Evolutionary conservation across 2,329 filamentous ascomycete species (phyloP).

Genomic region (Pseudophaeomoniella oleicola): DNA sequence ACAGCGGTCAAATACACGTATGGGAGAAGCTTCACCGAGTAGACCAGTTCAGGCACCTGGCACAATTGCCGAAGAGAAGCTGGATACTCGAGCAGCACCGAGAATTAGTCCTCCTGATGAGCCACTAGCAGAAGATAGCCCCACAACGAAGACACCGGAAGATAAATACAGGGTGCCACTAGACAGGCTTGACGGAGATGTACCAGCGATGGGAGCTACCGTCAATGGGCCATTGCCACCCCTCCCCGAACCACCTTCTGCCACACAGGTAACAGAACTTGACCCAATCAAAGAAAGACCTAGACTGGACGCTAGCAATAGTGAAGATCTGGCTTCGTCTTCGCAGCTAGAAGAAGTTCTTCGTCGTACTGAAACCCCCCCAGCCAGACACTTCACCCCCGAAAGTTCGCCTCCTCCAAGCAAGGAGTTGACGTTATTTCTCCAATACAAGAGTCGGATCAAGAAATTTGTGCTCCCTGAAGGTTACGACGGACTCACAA

Average conservation of each 20-base stretch:
- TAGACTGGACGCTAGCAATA: neutral
- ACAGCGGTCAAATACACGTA: slow-evolving; percentile 34
- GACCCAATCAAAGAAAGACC: slow-evolving; percentile 8
- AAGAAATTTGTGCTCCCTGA: slow-evolving; percentile 88
- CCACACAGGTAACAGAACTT: slow-evolving; percentile 21
- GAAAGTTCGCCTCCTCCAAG: slow-evolving; percentile 58
- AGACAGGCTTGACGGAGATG: slow-evolving; percentile 21
- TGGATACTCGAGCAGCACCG: slow-evolving; percentile 17
- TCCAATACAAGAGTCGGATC: slow-evolving; percentile 93
- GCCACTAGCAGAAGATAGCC: slow-evolving; percentile 23
- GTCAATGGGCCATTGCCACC: slow-evolving; percentile 40
- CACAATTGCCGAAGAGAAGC: slow-evolving; percentile 50
- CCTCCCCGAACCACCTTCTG: slow-evolving; percentile 18
- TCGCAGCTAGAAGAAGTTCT: neutral
- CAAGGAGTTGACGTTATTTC: slow-evolving; percentile 82
- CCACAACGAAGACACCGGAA: slow-evolving; percentile 45
- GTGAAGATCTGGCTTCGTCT: neutral
- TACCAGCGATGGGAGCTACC: slow-evolving; percentile 36
- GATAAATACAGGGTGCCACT: slow-evolving; percentile 41
- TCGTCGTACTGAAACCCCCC: slow-evolving; percentile 10
- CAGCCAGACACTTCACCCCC: slow-evolving; percentile 38
- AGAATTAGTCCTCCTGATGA: slow-evolving; percentile 21
- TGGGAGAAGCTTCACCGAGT: slow-evolving; percentile 47
- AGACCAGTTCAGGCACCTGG: slow-evolving; percentile 30
- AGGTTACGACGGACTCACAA: slow-evolving; percentile 68